phyloP scores from a whole-genome alignment of 768 basidiomycete species.

The Suillus clintonianus region DNA sequence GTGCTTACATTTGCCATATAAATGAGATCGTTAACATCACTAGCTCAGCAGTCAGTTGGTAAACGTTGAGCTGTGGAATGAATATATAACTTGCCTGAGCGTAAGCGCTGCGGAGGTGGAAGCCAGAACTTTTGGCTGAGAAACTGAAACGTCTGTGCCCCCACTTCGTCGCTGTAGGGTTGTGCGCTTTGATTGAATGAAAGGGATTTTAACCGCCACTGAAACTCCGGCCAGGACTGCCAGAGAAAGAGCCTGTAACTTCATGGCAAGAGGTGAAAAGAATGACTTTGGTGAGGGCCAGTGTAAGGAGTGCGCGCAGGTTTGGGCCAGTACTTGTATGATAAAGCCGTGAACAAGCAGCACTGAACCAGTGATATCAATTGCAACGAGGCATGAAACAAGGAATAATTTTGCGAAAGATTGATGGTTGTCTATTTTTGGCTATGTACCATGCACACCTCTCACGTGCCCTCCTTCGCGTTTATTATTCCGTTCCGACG shows the following conservation, averaged over 20 bases:
- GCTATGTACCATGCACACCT: not conserved
- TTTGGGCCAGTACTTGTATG: not conserved
- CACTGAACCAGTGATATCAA: not conserved
- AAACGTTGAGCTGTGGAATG: not conserved
- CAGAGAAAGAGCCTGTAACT: constrained; percentile 38
- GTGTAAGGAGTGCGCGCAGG: not conserved
- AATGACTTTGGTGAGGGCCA: not conserved
- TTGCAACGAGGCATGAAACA: not conserved
- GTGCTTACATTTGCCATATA: constrained; percentile 74
- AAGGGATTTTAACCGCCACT: constrained; percentile 47
- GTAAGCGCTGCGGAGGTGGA: constrained; percentile 19
- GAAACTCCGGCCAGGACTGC: constrained; percentile 39
- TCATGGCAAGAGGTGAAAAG: constrained; percentile 36
- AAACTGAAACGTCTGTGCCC: constrained; percentile 17
- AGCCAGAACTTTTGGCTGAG: constrained; percentile 24
- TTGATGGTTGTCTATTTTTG: not conserved
- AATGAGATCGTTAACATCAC: constrained; percentile 74
- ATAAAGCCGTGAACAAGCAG: not conserved
- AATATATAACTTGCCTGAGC: constrained; percentile 19
- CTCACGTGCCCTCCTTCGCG: constrained; percentile 12
- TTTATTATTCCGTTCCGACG: constrained; percentile 11
- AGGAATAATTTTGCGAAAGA: not conserved
- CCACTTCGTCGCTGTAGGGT: constrained; percentile 40
- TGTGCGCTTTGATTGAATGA: constrained; percentile 46
- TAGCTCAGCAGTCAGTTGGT: constrained; percentile 32